Conservation (phyloP, 78 protist genomes). For the Pelomyxa schiedti region DNA sequence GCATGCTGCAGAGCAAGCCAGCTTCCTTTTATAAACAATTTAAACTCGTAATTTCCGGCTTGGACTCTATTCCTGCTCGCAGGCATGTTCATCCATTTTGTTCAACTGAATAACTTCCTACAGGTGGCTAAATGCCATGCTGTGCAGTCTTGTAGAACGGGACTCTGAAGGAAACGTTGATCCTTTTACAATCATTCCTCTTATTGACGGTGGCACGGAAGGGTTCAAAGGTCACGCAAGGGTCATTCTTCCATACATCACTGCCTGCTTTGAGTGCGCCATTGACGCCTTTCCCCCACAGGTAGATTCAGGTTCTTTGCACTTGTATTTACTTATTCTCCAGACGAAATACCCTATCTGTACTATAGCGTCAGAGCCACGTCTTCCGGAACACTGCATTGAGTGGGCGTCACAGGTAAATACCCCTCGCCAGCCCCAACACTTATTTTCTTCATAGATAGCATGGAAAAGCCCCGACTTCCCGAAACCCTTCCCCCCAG, state of each 20-base stretch:
- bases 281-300: constrained; percentile 83
- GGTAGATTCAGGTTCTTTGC: too few species aligned
- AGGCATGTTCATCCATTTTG: too few species aligned
- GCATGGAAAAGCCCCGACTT: not conserved
- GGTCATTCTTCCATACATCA: constrained; percentile 71
- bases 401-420: constrained; percentile 74
- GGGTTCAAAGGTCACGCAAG: constrained; percentile 93
- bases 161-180: constrained; percentile 41
- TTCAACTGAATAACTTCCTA: too few species aligned
- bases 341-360: constrained; percentile 79
- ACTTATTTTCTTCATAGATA: too few species aligned
- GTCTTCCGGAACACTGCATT: constrained; percentile 92
- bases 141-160: constrained; percentile 37
- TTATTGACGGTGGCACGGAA: constrained; percentile 97
- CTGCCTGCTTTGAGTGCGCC: constrained; percentile 91
- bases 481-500: not conserved
- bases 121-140: constrained; percentile 90
- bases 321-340: too few species aligned
- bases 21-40: constrained; percentile 78
- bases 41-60: constrained; percentile 83
- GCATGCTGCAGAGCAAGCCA: constrained; percentile 70
- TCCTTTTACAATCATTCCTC: constrained; percentile 62
- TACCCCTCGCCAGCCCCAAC: too few species aligned
- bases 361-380: constrained; percentile 88
- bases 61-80: constrained; percentile 82